Evolutionary conservation across 1,284 basidiomycete genomes (phyloP).

Genomic region (Singerocomus inundabilis): DNA sequence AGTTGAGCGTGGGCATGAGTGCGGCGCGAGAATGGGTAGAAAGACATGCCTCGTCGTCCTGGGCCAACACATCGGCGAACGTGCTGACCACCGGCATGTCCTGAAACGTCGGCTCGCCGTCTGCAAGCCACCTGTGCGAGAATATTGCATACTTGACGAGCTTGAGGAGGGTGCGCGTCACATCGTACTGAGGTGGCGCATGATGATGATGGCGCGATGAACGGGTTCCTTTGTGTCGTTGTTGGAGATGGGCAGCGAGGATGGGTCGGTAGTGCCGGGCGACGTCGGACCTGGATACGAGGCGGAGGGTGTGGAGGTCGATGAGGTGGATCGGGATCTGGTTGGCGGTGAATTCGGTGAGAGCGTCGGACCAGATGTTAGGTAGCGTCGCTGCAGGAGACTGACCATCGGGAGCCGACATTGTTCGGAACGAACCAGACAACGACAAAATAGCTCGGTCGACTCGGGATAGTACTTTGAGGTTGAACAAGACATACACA

Average conservation of each 20-base stretch:
- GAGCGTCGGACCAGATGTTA: conserved; percentile 7
- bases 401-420: background rate
- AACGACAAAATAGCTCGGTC: no score
- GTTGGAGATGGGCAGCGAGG: conserved; percentile 7
- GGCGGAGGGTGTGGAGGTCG: conserved; percentile 3
- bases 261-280: conserved; percentile 6
- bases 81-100: conserved; percentile 1
- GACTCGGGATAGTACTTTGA: no score
- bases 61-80: background rate
- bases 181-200: background rate
- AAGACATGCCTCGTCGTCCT: conserved; percentile 4
- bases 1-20: background rate
- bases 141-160: conserved; percentile 12
- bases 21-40: background rate
- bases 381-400: background rate
- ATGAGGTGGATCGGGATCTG: conserved; percentile 13
- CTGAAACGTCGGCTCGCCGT: conserved; percentile 10
- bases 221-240: no score
- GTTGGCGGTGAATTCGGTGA: conserved; percentile 8
- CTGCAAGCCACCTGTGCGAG: conserved; percentile 10
- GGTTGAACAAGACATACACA: no score
- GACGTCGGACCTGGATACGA: conserved; percentile 9
- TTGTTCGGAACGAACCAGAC: no score
- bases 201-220: background rate
- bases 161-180: conserved; percentile 2